Base-by-base conservation (phyloP, 495 filamentous ascomycete genomes). In the Neurospora intermedia region DNA sequence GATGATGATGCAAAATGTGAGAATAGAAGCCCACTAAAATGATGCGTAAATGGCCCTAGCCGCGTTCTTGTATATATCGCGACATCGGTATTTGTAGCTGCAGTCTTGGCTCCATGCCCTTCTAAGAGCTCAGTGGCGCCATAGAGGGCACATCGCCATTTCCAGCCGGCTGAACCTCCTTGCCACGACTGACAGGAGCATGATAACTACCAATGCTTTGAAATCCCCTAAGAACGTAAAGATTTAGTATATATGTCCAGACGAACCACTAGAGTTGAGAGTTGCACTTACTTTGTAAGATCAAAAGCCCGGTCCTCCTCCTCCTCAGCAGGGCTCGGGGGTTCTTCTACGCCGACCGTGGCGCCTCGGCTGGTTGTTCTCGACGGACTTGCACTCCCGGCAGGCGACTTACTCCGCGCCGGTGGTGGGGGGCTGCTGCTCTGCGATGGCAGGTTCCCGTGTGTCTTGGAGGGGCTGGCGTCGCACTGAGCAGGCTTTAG, bases 341-440 rank as follows among this genome's bases (percentile, higher is more conserved):
- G 27, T n/a, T 70, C 39, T 45, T n/a, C 40, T 69, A 72, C 54
- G 54, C 41, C 43, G 70, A 16, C 15, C 40, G n/a, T 71, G 71
- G 5, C 54, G 39, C 31, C 43, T 4, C 74, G 73, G 59, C 72
- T 75, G 45, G 43, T 66, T 8, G 77, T 41, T 48, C 81, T 71
- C 31, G 79, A 78, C 18, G 81, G 81, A 69, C 81, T 82, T 35
- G 73, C 70, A 18, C 54, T 66, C 54, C 54, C 54, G 6, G 70
- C 76, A 1, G 80, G 81, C 42, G 80, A 81, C 69, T 82, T 82
- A 73, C 75, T 75, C 69, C 72, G 74, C 1, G 82, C 84, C 5
- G 88, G 87, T 23, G 87, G 88, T 0, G 88, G 86, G 73, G 90
- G 91, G 74, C 90, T 93, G 78, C 90, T 93, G 75, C 88, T 89